Evolutionary conservation across 75 land plant genomes (phyloP).

Genomic region (Gnetum montanum): DNA sequence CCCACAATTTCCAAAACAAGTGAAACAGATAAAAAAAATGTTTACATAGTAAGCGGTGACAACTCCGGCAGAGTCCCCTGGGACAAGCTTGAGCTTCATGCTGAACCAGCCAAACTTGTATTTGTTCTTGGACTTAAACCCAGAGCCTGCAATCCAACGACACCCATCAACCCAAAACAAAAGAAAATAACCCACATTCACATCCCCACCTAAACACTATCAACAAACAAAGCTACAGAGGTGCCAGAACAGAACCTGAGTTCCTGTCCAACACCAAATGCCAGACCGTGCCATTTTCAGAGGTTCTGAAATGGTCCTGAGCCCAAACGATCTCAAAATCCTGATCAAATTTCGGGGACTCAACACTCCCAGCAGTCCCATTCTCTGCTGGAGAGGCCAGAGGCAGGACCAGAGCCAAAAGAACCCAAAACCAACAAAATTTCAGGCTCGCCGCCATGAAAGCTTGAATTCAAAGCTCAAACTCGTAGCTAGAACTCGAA

Average conservation of each 20-base stretch:
- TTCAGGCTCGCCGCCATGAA: too few relatives aligned
- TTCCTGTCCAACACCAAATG: constrained; percentile 49
- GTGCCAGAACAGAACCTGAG: constrained; percentile 30
- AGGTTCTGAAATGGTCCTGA: constrained; percentile 49
- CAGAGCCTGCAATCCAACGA: constrained; percentile 39
- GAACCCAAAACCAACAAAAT: not conserved
- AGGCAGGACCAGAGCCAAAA: not conserved
- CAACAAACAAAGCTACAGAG: not conserved
- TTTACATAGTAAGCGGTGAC: constrained; percentile 81
- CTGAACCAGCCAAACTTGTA: constrained; percentile 80
- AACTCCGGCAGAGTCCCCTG: constrained; percentile 78
- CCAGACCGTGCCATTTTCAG: constrained; percentile 61
- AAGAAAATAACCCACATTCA: not conserved
- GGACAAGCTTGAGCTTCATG: constrained; percentile 84
- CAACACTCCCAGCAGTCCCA: not conserved
- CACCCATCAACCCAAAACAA: not conserved
- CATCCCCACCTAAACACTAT: not conserved
- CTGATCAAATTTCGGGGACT: too few relatives aligned
- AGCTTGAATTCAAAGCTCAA: too few relatives aligned
- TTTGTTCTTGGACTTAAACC: constrained; percentile 57
- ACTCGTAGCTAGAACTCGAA: too few relatives aligned
- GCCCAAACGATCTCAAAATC: constrained; percentile 54
- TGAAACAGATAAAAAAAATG: not conserved
- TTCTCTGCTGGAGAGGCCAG: not conserved
- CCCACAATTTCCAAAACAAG: not conserved